Base-by-base conservation (phyloP, 2,329 filamentous ascomycete species). In the Colletotrichum gigasporum region DNA sequence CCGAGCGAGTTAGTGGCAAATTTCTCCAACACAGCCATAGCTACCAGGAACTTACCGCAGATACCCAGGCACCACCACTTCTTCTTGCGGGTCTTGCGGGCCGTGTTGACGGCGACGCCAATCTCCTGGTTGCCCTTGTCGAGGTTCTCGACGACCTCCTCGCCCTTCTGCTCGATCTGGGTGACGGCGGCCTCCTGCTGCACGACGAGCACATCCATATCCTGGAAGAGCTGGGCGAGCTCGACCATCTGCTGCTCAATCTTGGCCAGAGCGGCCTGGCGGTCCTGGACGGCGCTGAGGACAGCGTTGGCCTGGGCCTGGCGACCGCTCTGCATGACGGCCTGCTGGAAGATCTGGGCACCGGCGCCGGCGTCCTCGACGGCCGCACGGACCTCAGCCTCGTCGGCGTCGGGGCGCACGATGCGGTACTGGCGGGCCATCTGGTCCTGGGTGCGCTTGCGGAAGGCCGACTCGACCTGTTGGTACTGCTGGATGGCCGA, bases 21-120 rank as follows among this genome's bases (percentile, higher is more conserved):
- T 47, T 3, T 30, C 11, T 8, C 14, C n/a, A 11, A 4, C 22
- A 30, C 2, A 28, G 44, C 48, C 32, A 26, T 30, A 7, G n/a
- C n/a, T n/a, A 35, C 28, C n/a, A 9, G 3, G 30, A 18, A 73
- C 85, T 70, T 82, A 88, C 85, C 80, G 71, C 84, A 81, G 73
- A 97, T 93, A 72, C 90, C 89, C 70, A 97, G 80, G 83, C 94
- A 97, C 76, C 92, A 94, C 94, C 94, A 97, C 91, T 97, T 97
- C 93, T 96, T 97, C 82, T 89, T 92, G 70, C 92, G 87, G 52
- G 91, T 92, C 71, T 88, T 87, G 75, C 91, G 85, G 8, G 95
- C 95, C 70, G 92, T 97, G 66, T 86, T 84, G 67, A 97, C 91
- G 11, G 94, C 94, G n/a, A 86, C 87, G 37, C 85, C 89, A 64